Percentiles rank a stretch among this genome's conserved stretches.
Evolutionary conservation across 148 eudicot genomes (phyloP).

Genomic region (Silene conica): DNA sequence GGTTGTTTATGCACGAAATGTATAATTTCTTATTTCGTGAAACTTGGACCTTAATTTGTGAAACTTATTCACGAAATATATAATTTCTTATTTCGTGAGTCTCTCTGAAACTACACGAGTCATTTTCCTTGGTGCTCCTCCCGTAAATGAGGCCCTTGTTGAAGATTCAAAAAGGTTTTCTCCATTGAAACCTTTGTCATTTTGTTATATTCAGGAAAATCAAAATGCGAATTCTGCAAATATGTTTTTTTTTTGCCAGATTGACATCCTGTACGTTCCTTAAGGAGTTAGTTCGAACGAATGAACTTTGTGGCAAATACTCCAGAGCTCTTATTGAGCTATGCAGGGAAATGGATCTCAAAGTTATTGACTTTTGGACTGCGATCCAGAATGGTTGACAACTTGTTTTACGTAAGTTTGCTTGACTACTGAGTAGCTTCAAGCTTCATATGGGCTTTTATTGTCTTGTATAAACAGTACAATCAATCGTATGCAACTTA

Average conservation of each 20-base stretch:
- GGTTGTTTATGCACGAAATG: too few species aligned
- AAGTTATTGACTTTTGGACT: constrained; percentile 81
- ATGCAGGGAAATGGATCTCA: constrained; percentile 59
- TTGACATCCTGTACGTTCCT: constrained; percentile 33
- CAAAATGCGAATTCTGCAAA: constrained; percentile 18
- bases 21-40: too few species aligned
- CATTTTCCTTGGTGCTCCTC: constrained; percentile 81
- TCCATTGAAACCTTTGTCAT: constrained; percentile 5
- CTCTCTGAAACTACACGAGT: constrained; percentile 76
- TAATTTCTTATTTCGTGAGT: too few species aligned
- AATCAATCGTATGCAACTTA: background rate
- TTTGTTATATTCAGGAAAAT: background rate
- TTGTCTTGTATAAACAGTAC: background rate
- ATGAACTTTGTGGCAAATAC: constrained; percentile 72
- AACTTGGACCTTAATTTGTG: too few species aligned
- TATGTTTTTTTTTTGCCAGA: constrained; percentile 17
- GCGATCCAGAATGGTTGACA: constrained; percentile 78
- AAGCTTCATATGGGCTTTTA: background rate
- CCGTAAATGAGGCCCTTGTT: constrained; percentile 70
- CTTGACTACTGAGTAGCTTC: background rate
- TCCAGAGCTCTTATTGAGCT: constrained; percentile 78
- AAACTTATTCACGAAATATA: too few species aligned
- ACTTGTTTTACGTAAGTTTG: constrained; percentile 77
- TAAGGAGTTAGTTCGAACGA: constrained; percentile 71
- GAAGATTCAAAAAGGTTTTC: constrained; percentile 51